Evolutionary conservation across 805 yeast genomes (phyloP).

Genomic region (Blastobotrys parvus): DNA sequence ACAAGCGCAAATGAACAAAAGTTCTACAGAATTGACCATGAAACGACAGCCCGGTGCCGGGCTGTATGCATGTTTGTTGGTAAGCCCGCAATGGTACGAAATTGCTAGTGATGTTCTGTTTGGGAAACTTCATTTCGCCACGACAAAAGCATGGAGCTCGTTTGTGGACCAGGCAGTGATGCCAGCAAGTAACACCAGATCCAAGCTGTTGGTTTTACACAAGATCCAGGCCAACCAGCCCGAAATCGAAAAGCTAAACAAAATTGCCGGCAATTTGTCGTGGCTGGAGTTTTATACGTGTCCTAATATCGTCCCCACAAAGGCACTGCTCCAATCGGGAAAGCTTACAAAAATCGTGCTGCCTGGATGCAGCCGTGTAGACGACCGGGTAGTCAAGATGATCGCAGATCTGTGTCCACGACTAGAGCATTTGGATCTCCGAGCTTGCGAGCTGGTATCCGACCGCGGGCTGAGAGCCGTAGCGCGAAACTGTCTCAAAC

Average conservation of each 20-base stretch:
- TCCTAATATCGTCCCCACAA: constrained; percentile 56
- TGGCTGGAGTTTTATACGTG: constrained; percentile 82
- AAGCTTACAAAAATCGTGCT: constrained; percentile 41
- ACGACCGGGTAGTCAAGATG: constrained; percentile 47
- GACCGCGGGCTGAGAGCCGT: constrained; percentile 70
- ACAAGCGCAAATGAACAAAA: constrained; percentile 19
- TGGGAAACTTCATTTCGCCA: constrained; percentile 46
- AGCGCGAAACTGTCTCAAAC: constrained; percentile 48
- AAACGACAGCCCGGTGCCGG: constrained; percentile 11
- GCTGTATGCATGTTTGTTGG: constrained; percentile 55
- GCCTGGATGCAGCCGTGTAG: constrained; percentile 61
- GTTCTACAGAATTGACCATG: constrained; percentile 5
- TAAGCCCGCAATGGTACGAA: constrained; percentile 58
- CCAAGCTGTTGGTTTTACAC: constrained; percentile 51
- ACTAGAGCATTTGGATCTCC: constrained; percentile 58
- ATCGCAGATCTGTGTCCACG: constrained; percentile 50
- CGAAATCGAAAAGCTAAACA: constrained; percentile 42
- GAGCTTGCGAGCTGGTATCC: constrained; percentile 75
- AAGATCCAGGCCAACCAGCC: constrained; percentile 50
- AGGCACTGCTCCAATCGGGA: constrained; percentile 36
- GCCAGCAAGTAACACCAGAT: constrained; percentile 3
- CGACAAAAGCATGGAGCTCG: constrained; percentile 37
- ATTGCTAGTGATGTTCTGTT: constrained; percentile 48
- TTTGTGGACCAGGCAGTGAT: constrained; percentile 25
- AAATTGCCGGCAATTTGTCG: constrained; percentile 41